phyloP scores from a whole-genome alignment of 179 eudicot species.

The Beta corolliflora region DNA sequence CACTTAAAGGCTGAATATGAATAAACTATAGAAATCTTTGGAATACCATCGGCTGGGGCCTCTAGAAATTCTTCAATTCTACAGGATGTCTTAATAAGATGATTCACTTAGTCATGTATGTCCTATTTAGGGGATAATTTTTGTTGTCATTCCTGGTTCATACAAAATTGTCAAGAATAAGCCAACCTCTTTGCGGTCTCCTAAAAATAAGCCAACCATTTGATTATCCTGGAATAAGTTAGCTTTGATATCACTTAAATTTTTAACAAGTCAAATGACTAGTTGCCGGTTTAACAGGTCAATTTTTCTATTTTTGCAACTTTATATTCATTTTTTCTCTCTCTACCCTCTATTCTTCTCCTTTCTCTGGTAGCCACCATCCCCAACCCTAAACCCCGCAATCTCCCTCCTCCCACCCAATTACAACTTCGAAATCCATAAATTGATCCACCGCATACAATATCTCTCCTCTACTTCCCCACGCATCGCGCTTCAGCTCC shows the following conservation, averaged over 20 bases:
- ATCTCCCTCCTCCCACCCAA: slow-evolving; percentile 76
- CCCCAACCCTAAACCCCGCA: slow-evolving; percentile 48
- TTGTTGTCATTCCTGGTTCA: neutral
- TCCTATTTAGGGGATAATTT: neutral
- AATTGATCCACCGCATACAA: slow-evolving; percentile 60
- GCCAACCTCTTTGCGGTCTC: too few species aligned
- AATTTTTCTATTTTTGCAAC: too few species aligned
- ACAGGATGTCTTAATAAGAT: neutral
- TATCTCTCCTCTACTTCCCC: slow-evolving; percentile 45
- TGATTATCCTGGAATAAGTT: too few species aligned
- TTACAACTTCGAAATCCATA: slow-evolving; percentile 84
- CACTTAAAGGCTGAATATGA: neutral
- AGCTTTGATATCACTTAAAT: too few species aligned
- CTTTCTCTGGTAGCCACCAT: too few species aligned
- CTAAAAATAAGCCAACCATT: too few species aligned
- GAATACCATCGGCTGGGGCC: neutral
- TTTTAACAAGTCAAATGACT: too few species aligned
- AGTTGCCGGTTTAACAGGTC: too few species aligned
- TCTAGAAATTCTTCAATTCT: neutral
- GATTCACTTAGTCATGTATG: neutral
- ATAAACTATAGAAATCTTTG: neutral
- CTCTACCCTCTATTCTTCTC: too few species aligned
- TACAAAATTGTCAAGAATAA: too few species aligned
- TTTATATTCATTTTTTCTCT: too few species aligned
- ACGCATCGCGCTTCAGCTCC: slow-evolving; percentile 79